phyloP scores from a whole-genome alignment of 208 protist genomes.

The Wallacemonas sp. region DNA sequence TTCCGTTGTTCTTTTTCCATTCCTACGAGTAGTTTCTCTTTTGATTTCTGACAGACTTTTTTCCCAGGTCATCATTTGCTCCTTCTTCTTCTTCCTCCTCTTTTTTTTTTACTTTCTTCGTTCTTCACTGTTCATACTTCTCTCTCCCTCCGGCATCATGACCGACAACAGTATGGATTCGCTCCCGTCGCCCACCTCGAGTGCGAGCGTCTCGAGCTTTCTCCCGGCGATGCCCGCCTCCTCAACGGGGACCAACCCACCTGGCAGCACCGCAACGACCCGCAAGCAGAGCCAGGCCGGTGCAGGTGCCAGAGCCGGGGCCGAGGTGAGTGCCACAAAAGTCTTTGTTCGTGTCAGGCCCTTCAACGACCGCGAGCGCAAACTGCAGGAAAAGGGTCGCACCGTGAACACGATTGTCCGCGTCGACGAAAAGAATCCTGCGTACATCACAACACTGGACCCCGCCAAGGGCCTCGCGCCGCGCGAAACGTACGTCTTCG shows the following conservation, averaged over 20 bases:
- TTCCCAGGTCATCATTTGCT: no score
- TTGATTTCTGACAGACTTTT: no score
- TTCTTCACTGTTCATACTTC: conserved; percentile 1
- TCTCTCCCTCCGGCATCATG: neutral
- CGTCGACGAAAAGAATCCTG: conserved; percentile 61
- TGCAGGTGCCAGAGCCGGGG: neutral
- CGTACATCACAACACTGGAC: conserved; percentile 66
- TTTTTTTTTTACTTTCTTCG: neutral
- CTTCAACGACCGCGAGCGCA: conserved; percentile 53
- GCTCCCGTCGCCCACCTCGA: neutral
- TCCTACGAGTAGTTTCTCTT: neutral
- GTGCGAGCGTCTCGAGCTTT: neutral
- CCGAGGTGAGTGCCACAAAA: conserved; percentile 49
- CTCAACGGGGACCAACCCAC: neutral
- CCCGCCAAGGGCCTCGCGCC: conserved; percentile 37
- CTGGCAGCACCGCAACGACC: neutral
- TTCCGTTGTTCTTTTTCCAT: neutral
- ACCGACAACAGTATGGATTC: neutral
- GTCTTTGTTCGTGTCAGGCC: conserved; percentile 83
- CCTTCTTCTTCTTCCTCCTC: neutral
- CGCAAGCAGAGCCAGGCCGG: conserved; percentile 1
- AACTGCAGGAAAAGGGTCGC: conserved; percentile 4
- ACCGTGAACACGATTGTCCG: conserved; percentile 31
- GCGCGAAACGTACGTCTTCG: conserved; percentile 72
- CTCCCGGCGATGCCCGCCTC: neutral